Evolutionary conservation across 2,329 filamentous ascomycete genomes (phyloP).

Genomic region (Lachnellula arida): DNA sequence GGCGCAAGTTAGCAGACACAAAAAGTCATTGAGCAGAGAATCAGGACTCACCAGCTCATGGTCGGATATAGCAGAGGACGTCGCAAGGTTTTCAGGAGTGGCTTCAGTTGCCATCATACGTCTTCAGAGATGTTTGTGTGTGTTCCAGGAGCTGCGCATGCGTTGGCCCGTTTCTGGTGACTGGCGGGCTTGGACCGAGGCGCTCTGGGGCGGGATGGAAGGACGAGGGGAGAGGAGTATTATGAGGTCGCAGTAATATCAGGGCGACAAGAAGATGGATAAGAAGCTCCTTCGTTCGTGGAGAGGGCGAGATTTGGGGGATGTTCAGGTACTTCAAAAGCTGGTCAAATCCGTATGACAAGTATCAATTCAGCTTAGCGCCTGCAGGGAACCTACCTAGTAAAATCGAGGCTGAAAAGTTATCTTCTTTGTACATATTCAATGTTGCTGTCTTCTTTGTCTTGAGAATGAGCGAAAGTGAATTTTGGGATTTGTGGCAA

Average conservation of each 20-base stretch:
- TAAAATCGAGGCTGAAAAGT: too few species aligned
- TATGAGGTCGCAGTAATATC: slow-evolving; percentile 7
- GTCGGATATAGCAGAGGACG: slow-evolving; percentile 24
- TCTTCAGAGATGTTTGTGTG: slow-evolving; percentile 35
- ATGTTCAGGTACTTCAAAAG: slow-evolving; percentile 2
- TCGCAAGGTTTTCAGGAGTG: slow-evolving; percentile 45
- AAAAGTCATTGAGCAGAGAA: neutral
- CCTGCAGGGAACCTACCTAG: neutral
- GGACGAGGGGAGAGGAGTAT: neutral
- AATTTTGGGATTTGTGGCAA: too few species aligned
- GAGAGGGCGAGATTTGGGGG: slow-evolving; percentile 4
- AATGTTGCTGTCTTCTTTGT: too few species aligned
- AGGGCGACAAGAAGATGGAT: slow-evolving; percentile 12
- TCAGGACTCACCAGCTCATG: slow-evolving; percentile 30
- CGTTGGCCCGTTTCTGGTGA: slow-evolving; percentile 25
- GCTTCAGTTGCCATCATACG: slow-evolving; percentile 64
- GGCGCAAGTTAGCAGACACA: slow-evolving; percentile 21
- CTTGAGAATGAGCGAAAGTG: too few species aligned
- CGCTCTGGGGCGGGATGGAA: neutral
- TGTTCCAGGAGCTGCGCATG: slow-evolving; percentile 32
- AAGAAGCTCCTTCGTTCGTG: slow-evolving; percentile 11
- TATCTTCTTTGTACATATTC: too few species aligned
- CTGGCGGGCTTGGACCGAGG: slow-evolving; percentile 18
- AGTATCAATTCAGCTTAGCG: slow-evolving; percentile 2
- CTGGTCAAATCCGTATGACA: neutral